These are phyloP conservation scores for Saturnispora sanitii DNA, from an alignment of 805 yeast species.

Conservation along the genomic window DNA sequence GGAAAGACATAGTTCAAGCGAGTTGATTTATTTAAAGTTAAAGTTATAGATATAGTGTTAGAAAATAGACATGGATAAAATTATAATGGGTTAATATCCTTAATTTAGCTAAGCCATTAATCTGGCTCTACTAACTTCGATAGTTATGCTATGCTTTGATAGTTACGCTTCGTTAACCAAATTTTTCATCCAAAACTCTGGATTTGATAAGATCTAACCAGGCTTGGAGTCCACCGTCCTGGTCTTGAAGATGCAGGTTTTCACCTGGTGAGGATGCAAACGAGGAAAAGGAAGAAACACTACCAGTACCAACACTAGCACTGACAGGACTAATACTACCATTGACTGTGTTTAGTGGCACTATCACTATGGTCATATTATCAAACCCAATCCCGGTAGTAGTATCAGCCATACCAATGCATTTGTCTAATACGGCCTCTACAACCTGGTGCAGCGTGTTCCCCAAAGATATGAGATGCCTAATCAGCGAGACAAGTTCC, in stretches of 20 bases:
- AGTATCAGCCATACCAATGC: constrained; percentile 61
- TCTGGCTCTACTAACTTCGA: not conserved
- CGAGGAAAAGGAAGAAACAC: not conserved
- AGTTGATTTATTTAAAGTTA: no score
- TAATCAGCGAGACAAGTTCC: constrained; percentile 41
- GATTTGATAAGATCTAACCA: constrained; percentile 52
- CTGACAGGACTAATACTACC: not conserved
- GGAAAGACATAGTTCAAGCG: no score
- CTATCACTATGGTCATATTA: constrained; percentile 67
- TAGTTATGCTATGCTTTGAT: not conserved
- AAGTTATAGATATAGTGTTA: no score
- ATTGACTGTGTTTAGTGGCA: constrained; percentile 19
- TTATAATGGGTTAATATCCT: no score
- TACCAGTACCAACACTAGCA: not conserved
- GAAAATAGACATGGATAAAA: no score
- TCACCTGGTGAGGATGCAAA: not conserved
- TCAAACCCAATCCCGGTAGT: constrained; percentile 75
- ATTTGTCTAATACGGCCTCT: constrained; percentile 51
- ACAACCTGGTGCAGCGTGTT: constrained; percentile 49
- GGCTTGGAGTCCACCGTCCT: constrained; percentile 29
- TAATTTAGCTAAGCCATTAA: no score
- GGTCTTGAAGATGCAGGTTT: not conserved
- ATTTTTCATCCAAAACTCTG: constrained; percentile 28
- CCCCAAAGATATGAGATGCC: constrained; percentile 50
- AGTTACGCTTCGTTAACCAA: constrained; percentile 18